Base-by-base conservation (phyloP, 1,139 yeast species). In the Sugiyamaella pinicola region DNA sequence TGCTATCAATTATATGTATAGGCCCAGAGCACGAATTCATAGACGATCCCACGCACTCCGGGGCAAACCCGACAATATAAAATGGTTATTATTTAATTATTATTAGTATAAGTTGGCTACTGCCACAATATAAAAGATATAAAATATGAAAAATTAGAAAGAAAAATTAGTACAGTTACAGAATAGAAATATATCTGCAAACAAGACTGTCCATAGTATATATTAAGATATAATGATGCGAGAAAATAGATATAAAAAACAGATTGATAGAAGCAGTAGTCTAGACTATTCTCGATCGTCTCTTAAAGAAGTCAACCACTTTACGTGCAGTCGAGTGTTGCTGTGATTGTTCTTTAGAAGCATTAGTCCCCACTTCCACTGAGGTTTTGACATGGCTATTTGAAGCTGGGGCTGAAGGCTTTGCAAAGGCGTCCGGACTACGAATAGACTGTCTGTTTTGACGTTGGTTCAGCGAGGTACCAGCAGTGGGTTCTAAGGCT, bases 271-370 rank as follows among this genome's bases (percentile, higher is more conserved):
- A 38, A 9, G 28, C 21, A 12, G 34, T 4, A n/a, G 35, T 18
- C 40, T 54, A 60, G 74, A 80, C 31, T 95, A 89, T 49, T 41
- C 68, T 53, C n/a, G 72, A 68, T 26, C 72, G 62, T 31, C 74
- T 63, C 58, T 68, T 68, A 65, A 70, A 67, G 55, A 68, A 69
- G 49, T 69, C 72, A 28, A 70, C 68, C 9, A 71, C 71, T 58
- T 61, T 62, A 24, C 69, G 58, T 9, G 69, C 69, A 12, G 68
- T 60, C 24, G 64, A 51, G 8, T 43, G 53, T 49, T 43, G 53
- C 48, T 60, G 58, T 21, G 28, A 18, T n/a, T 43, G 47, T 22
- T 60, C 61, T 47, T 54, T 51, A 40, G 59, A 47, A 12, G 43
- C 12, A 28, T 33, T 39, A 10, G 49, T 45, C 15, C 35, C 42